Percentiles rank a stretch among this genome's conserved stretches.
These are phyloP conservation scores for Gossypium rotundifolium DNA, from an alignment of 345 rosid species.

Conservation along the genomic window DNA sequence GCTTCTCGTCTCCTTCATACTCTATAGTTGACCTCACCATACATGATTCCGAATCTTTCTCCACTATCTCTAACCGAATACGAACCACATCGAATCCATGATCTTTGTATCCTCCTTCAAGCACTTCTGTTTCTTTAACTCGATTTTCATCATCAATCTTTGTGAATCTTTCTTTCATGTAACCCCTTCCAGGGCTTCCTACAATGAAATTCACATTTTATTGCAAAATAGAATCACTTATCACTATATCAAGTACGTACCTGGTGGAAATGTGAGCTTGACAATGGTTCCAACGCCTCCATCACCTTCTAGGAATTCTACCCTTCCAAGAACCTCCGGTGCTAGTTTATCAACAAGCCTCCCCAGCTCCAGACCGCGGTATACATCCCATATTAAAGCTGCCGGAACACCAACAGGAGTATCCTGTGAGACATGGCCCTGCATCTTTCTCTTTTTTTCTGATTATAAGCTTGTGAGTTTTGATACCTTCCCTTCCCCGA, in stretches of 20 bases:
- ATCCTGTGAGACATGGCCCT: not conserved
- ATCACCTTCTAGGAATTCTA: conserved; percentile 1
- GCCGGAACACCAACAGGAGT: not conserved
- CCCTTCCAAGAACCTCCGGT: not conserved
- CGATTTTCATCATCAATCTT: conserved; percentile 32
- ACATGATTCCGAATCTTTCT: conserved; percentile 27
- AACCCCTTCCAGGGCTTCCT: conserved; percentile 20
- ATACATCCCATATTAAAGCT: not conserved
- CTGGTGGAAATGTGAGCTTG: not conserved
- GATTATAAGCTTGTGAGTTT: not conserved
- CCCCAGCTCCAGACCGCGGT: not conserved
- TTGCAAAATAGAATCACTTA: no score
- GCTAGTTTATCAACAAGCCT: not conserved
- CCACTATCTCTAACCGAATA: conserved; percentile 24
- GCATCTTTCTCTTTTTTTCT: not conserved
- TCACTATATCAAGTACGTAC: not conserved
- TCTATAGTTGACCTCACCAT: conserved; percentile 19
- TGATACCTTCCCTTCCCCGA: no score
- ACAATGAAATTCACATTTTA: not conserved
- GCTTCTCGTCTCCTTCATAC: conserved; percentile 31
- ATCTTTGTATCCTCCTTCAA: conserved; percentile 29
- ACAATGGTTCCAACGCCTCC: not conserved
- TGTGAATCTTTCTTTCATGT: conserved; percentile 24
- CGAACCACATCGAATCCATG: conserved; percentile 20
- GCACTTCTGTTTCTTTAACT: conserved; percentile 29